A percentile compares a stretch with the other conserved stretches of the same genome.
These are phyloP conservation scores for Colletotrichum tofieldiae DNA, from an alignment of 2,329 filamentous ascomycete genomes.

Conservation along the genomic window DNA sequence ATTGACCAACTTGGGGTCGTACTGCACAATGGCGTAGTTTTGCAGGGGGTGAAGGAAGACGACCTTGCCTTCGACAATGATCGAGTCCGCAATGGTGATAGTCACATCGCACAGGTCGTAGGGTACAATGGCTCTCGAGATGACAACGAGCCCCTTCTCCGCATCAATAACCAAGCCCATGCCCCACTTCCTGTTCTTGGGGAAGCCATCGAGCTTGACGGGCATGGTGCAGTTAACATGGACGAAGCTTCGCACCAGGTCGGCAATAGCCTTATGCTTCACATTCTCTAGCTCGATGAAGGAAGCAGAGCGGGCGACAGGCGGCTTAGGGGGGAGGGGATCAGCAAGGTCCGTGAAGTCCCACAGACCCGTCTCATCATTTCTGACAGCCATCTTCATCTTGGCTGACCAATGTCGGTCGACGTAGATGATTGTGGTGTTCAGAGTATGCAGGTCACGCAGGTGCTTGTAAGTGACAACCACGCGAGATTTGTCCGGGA, in stretches of 20 bases:
- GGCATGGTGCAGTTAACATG: constrained; percentile 94
- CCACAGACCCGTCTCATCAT: constrained; percentile 92
- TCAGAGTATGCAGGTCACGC: constrained; percentile 92
- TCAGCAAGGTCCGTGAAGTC: constrained; percentile 92
- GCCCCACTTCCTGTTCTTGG: constrained; percentile 92
- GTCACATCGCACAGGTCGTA: constrained; percentile 98
- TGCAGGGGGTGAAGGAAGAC: constrained; percentile 97
- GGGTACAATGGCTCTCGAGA: constrained; percentile 93
- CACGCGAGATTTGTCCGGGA: constrained; percentile 86
- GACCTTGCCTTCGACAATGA: constrained; percentile 94
- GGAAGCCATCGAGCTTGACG: constrained; percentile 97
- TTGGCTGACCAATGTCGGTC: constrained; percentile 97
- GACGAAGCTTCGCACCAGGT: constrained; percentile 95
- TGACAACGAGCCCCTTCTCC: constrained; percentile 93
- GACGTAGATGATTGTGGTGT: constrained; percentile 92
- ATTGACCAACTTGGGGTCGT: constrained; percentile 93
- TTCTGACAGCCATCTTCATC: constrained; percentile 93
- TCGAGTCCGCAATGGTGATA: constrained; percentile 95
- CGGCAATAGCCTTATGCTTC: constrained; percentile 89
- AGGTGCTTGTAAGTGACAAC: constrained; percentile 98
- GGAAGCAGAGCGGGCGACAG: constrained; percentile 83
- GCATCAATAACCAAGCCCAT: constrained; percentile 98
- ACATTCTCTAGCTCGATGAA: constrained; percentile 95
- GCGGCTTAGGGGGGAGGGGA: constrained; percentile 80
- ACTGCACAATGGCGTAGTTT: constrained; percentile 96